phyloP scores from a whole-genome alignment of 441 rosid species.

The Cnidoscolus chayamansa region DNA sequence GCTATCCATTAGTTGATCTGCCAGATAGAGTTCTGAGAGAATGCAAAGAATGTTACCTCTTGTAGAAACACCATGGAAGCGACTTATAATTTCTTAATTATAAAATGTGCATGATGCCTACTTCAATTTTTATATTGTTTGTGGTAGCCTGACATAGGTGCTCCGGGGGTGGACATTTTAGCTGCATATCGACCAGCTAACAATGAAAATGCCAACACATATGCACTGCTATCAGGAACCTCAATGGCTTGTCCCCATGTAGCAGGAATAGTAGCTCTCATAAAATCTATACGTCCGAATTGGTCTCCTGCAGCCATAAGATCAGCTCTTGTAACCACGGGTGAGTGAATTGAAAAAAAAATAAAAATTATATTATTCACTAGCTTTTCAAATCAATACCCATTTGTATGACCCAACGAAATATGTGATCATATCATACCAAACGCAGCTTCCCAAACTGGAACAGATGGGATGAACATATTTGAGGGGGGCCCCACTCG shows the following conservation, averaged over 20 bases:
- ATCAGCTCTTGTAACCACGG: slow-evolving; percentile 75
- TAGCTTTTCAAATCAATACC: too few species aligned
- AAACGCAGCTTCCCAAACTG: slow-evolving; percentile 41
- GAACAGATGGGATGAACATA: slow-evolving; percentile 38
- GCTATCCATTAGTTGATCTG: background rate
- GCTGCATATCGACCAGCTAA: slow-evolving; percentile 24
- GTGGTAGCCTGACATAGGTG: slow-evolving; percentile 34
- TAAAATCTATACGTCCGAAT: slow-evolving; percentile 55
- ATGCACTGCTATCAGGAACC: slow-evolving; percentile 74
- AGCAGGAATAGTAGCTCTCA: slow-evolving; percentile 69
- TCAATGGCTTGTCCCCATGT: slow-evolving; percentile 90
- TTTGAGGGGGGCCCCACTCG: slow-evolving; percentile 33
- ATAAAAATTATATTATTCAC: background rate
- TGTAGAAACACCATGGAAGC: background rate
- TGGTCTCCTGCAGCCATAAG: slow-evolving; percentile 74
- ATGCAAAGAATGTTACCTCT: background rate
- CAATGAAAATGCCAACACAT: slow-evolving; percentile 16
- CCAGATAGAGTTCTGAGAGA: background rate
- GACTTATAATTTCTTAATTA: background rate
- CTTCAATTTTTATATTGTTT: background rate
- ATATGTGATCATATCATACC: too few species aligned
- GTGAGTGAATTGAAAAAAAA: slow-evolving; percentile 5
- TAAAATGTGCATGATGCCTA: background rate
- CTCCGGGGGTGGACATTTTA: slow-evolving; percentile 39
- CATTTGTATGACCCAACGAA: too few species aligned